Evolutionary conservation across 2,329 filamentous ascomycete genomes (phyloP).

Genomic region (Lachnellula suecica): DNA sequence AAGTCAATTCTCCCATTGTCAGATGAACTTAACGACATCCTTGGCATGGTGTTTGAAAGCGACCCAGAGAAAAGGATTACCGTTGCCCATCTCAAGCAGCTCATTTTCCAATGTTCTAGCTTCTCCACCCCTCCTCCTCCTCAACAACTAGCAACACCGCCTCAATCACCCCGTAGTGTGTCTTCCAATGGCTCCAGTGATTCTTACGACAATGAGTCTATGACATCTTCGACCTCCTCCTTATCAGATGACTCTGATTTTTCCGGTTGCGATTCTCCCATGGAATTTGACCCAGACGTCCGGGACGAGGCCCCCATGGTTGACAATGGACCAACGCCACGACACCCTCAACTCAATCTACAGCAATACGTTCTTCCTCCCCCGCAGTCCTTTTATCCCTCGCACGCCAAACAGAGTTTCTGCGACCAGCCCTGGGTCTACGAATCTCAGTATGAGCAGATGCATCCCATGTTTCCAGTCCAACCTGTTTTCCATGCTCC

Average conservation of each 20-base stretch:
- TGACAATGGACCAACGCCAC: neutral
- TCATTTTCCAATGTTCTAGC: slow-evolving; percentile 66
- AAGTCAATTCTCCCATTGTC: slow-evolving; percentile 91
- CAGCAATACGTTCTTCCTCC: slow-evolving; percentile 25
- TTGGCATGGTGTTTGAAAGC: slow-evolving; percentile 83
- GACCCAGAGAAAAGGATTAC: slow-evolving; percentile 82
- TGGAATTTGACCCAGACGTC: slow-evolving; percentile 10
- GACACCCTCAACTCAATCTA: neutral
- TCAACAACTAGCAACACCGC: slow-evolving; percentile 14
- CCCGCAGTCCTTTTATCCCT: slow-evolving; percentile 15
- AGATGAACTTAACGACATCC: slow-evolving; percentile 82
- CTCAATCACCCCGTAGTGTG: slow-evolving; percentile 9
- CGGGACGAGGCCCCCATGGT: slow-evolving; percentile 5
- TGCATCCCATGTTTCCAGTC: slow-evolving; percentile 13
- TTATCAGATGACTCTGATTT: slow-evolving; percentile 22
- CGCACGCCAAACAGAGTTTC: slow-evolving; percentile 15
- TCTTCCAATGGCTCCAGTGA: slow-evolving; percentile 37
- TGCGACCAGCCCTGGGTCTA: slow-evolving; percentile 23
- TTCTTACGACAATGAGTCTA: slow-evolving; percentile 35
- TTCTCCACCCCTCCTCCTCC: slow-evolving; percentile 27
- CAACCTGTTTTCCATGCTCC: slow-evolving; percentile 16
- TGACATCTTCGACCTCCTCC: slow-evolving; percentile 26
- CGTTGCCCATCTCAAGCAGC: slow-evolving; percentile 72
- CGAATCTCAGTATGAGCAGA: slow-evolving; percentile 21
- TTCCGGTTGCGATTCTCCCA: slow-evolving; percentile 14